These are phyloP conservation scores for Cercospora beticola DNA, from an alignment of 2,329 filamentous ascomycete genomes.

Conservation along the genomic window DNA sequence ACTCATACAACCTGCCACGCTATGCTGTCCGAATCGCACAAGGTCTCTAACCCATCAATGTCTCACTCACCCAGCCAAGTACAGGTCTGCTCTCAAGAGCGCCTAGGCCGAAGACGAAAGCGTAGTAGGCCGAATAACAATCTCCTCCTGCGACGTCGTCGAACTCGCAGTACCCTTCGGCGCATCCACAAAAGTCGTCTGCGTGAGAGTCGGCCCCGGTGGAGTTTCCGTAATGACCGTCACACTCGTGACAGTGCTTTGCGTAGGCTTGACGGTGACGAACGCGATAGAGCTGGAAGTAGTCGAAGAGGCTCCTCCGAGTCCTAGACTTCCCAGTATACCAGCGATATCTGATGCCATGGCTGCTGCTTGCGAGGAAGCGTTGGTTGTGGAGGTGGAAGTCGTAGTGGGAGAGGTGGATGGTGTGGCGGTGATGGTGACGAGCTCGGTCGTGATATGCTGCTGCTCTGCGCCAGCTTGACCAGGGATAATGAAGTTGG, in stretches of 20 bases:
- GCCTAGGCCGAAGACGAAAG: not conserved
- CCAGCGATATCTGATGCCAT: slow-evolving; percentile 26
- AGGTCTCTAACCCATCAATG: no score
- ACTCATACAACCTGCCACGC: no score
- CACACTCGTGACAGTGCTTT: not conserved
- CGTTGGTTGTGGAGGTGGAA: slow-evolving; percentile 7
- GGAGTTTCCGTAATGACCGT: slow-evolving; percentile 24
- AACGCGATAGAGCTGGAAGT: slow-evolving; percentile 8
- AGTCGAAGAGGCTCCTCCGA: slow-evolving; percentile 1
- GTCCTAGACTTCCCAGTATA: slow-evolving; percentile 17
- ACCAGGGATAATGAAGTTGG: slow-evolving; percentile 36
- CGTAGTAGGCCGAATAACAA: slow-evolving; percentile 4
- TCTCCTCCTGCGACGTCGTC: slow-evolving; percentile 2
- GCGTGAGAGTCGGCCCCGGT: slow-evolving; percentile 8
- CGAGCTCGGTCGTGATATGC: slow-evolving; percentile 2
- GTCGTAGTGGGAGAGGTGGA: slow-evolving; percentile 11
- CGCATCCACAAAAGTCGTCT: slow-evolving; percentile 15
- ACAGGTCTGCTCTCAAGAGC: no score
- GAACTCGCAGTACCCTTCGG: not conserved
- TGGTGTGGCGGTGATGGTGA: slow-evolving; percentile 13
- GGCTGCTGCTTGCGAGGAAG: slow-evolving; percentile 12
- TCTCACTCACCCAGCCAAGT: no score
- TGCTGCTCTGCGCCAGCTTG: slow-evolving; percentile 7
- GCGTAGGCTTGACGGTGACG: not conserved
- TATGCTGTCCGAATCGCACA: no score